Conservation (phyloP, 75 land plant genomes). For the Pinus taeda region DNA sequence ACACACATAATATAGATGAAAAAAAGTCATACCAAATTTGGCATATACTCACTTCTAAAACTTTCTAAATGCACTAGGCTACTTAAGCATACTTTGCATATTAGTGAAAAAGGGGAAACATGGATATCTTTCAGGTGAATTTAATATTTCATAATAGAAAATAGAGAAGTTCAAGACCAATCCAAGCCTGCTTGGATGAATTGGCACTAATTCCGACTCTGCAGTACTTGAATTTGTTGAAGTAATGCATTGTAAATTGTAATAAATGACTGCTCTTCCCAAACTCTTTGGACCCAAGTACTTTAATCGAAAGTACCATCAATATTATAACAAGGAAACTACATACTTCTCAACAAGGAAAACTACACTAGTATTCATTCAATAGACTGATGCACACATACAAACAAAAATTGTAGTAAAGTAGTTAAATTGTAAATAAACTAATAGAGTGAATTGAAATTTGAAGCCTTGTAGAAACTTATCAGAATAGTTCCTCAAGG, state of each 20-base stretch:
- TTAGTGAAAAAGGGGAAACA: neutral
- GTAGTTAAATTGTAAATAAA: neutral
- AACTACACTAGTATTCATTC: neutral
- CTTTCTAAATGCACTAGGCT: neutral
- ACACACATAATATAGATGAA: neutral
- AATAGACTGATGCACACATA: neutral
- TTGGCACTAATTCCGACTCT: conserved; percentile 36
- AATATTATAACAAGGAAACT: neutral
- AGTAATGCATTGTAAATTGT: conserved; percentile 1
- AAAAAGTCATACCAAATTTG: neutral
- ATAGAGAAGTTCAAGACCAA: conserved; percentile 49
- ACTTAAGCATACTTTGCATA: neutral
- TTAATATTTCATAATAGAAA: conserved; percentile 54
- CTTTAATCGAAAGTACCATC: neutral
- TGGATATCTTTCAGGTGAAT: conserved; percentile 42
- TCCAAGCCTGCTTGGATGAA: conserved; percentile 48
- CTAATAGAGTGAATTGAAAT: neutral
- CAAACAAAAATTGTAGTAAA: neutral
- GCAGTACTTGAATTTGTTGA: conserved; percentile 33
- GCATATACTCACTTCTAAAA: neutral
- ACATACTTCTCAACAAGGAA: neutral
- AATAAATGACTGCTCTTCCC: neutral
- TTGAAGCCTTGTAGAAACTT: too few species aligned
- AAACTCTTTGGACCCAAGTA: neutral
- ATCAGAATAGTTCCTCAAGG: too few species aligned